These are phyloP conservation scores for Vaccinium macrocarpon DNA, from an alignment of 148 eudicot genomes.

Conservation along the genomic window DNA sequence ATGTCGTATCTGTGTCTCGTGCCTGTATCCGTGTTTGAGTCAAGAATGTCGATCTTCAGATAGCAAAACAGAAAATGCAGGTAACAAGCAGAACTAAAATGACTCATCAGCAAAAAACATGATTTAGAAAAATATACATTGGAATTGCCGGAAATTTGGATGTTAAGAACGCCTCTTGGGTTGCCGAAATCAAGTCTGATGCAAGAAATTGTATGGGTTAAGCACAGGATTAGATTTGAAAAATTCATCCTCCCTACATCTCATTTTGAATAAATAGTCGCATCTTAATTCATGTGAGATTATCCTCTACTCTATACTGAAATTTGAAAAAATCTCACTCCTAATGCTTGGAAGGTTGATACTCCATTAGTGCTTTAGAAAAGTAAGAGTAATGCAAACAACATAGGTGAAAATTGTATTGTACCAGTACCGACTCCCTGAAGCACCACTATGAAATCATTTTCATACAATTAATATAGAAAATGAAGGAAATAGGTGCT, in stretches of 20 bases:
- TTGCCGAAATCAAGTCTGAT: neutral
- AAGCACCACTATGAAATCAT: neutral
- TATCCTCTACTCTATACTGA: neutral
- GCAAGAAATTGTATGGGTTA: neutral
- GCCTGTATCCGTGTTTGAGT: neutral
- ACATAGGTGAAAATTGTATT: neutral
- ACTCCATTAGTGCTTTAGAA: neutral
- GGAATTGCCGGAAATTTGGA: neutral
- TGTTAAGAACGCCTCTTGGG: neutral
- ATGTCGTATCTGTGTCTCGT: neutral
- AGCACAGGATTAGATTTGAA: neutral
- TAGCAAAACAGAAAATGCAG: neutral
- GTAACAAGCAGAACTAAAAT: neutral
- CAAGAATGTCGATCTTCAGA: neutral
- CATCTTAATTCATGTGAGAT: neutral
- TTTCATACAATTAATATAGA: neutral
- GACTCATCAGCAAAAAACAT: neutral
- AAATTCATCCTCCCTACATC: neutral
- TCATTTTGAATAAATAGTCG: neutral
- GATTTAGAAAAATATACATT: neutral
- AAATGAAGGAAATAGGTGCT: neutral
- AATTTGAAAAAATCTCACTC: neutral
- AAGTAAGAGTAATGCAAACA: neutral
- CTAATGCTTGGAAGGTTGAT: neutral
- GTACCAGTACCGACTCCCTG: neutral